phyloP scores from a whole-genome alignment of 2,329 filamentous ascomycete species.

The Aspergillus vadensis region DNA sequence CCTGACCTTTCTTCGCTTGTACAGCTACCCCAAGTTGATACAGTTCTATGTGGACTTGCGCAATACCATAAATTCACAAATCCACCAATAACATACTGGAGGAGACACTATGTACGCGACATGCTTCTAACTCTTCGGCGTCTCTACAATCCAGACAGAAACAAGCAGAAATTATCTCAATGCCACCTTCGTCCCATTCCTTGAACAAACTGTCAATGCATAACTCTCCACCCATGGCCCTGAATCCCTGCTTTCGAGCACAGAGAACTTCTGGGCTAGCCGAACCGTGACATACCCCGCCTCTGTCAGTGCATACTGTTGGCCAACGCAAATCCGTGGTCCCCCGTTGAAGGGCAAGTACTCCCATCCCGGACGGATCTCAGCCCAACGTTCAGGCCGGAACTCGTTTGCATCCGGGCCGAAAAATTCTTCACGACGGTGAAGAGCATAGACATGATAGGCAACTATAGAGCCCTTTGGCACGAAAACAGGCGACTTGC shows the following conservation, averaged over 20 bases:
- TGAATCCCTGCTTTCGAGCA: slow-evolving; percentile 32
- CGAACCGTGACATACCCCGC: slow-evolving; percentile 38
- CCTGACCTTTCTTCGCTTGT: no score
- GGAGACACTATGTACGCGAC: background rate
- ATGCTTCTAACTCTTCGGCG: background rate
- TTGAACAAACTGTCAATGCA: slow-evolving; percentile 25
- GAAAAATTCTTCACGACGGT: slow-evolving; percentile 59
- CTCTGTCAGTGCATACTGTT: slow-evolving; percentile 41
- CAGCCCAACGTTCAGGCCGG: slow-evolving; percentile 53
- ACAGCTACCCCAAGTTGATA: no score
- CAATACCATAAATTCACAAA: no score
- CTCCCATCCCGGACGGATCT: slow-evolving; percentile 31
- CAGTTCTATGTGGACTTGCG: no score
- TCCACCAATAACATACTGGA: no score
- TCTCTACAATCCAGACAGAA: background rate
- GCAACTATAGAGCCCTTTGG: slow-evolving; percentile 64
- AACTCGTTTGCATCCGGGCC: slow-evolving; percentile 49
- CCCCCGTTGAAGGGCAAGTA: slow-evolving; percentile 40
- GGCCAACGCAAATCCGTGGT: slow-evolving; percentile 36
- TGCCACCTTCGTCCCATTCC: slow-evolving; percentile 26
- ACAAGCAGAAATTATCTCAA: background rate
- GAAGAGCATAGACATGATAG: slow-evolving; percentile 71
- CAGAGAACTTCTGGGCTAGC: slow-evolving; percentile 36
- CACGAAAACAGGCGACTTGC: slow-evolving; percentile 61
- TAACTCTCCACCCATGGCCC: slow-evolving; percentile 31